Evolutionary conservation across 371 early-diverging fungal species (phyloP), one percentile per base, ranked within the genome.

Genomic region (Apophysomyces variabilis): DNA sequence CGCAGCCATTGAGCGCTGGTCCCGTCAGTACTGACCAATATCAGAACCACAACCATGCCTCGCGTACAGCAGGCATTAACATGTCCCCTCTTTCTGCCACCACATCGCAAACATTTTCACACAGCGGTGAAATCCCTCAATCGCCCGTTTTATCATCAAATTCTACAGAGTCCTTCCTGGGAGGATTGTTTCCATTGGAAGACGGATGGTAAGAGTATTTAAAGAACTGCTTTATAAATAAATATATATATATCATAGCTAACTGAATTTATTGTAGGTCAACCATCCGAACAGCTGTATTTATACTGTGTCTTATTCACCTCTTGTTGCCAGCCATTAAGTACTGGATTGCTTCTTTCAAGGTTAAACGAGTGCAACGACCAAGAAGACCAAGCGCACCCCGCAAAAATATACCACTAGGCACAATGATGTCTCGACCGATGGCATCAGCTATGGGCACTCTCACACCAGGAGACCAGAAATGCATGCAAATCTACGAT

Each of bases 1-100:
- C 83, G 0, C 77, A 79, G 1, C 83, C 83, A 14, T 66, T 83
- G 13, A 78, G 74, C 6, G 64, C 79, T 16, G 73, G 76, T 7
- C 65, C 82, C 9, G 66, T 67, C 16, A 67, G 60, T 44, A 54
- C 68, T 14, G 76, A 70, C 37, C 73, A 82, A 47, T 74, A 67
- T 59, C 73, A 69, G 35, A 71, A 72, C 12, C 81, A 81, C 39
- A 76, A 78, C 8, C 82, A 78, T 68, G 60, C 60, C 18, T 76
- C 79, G 13, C 70, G 76, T 59, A 73, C 83, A 11, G 63, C 77
- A 3, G 71, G 69, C 26, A 57, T 59, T 32, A 62, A 58, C 45
- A 60, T 43, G 26, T 13, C 61, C 54, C 21, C 47, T 21, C 14
- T 18, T 41, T 26, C 64, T 46, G 57, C 57, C n/a, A 21, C n/a